Evolutionary conservation across 2,329 filamentous ascomycete species (phyloP).

Genomic region (Eutypa lata): DNA sequence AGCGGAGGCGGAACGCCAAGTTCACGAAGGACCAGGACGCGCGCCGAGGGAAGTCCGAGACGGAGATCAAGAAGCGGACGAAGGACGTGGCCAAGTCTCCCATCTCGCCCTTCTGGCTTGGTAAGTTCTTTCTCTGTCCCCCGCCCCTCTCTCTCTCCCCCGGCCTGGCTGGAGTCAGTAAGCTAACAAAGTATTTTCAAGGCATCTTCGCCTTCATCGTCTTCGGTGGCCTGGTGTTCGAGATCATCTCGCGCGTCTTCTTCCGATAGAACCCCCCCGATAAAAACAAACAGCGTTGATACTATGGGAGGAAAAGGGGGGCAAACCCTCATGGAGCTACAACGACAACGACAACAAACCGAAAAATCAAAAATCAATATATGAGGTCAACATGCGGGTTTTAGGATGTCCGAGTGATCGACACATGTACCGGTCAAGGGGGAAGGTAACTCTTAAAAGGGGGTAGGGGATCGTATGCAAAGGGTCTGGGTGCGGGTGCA

Average conservation of each 20-base stretch:
- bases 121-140: conserved; percentile 38
- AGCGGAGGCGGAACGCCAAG: conserved; percentile 76
- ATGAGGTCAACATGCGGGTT: too few relatives aligned
- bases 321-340: too few relatives aligned
- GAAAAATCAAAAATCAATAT: too few relatives aligned
- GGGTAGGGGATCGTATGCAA: too few relatives aligned
- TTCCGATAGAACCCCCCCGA: conserved; percentile 22
- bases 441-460: too few relatives aligned
- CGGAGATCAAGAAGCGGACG: conserved; percentile 57
- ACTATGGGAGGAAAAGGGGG: too few relatives aligned
- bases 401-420: too few relatives aligned
- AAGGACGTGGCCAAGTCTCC: conserved; percentile 58
- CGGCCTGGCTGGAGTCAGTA: too few relatives aligned
- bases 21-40: conserved; percentile 71
- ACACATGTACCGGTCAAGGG: too few relatives aligned
- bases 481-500: too few relatives aligned
- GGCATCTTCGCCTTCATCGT: conserved; percentile 58
- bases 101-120: conserved; percentile 62
- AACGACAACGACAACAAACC: too few relatives aligned
- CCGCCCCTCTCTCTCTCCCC: background rate
- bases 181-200: conserved; percentile 31
- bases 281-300: background rate
- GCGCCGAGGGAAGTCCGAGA: conserved; percentile 72
- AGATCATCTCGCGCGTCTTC: conserved; percentile 54
- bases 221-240: conserved; percentile 59